Conservation (phyloP, 2,329 filamentous ascomycete genomes). For the Fusarium citri region DNA sequence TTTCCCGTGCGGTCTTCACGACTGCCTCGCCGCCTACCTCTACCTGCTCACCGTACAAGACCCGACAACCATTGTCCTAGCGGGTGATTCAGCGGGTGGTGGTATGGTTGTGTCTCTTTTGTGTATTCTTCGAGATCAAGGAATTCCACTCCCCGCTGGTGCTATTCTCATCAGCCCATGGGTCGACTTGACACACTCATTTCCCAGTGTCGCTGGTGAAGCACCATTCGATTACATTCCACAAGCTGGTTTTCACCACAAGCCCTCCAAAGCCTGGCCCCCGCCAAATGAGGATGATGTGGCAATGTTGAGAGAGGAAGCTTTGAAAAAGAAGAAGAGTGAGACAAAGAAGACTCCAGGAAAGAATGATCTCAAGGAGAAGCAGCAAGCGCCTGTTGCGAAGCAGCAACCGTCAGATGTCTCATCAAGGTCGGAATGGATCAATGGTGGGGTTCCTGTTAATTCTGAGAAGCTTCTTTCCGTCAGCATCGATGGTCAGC, state of each 20-base stretch:
- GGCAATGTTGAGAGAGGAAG: conserved; percentile 62
- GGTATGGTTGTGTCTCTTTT: conserved; percentile 88
- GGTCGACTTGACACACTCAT: conserved; percentile 96
- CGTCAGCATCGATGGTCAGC: conserved; percentile 76
- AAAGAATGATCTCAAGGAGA: conserved; percentile 45
- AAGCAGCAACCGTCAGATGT: conserved; percentile 36
- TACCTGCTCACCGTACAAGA: conserved; percentile 82
- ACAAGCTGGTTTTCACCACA: conserved; percentile 86
- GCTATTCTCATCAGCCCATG: conserved; percentile 93
- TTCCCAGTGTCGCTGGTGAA: conserved; percentile 84
- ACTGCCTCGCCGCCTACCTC: conserved; percentile 89
- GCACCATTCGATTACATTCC: conserved; percentile 89
- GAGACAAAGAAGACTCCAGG: conserved; percentile 37
- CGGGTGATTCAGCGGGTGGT: conserved; percentile 92
- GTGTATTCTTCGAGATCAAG: conserved; percentile 83
- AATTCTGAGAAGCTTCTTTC: conserved; percentile 60
- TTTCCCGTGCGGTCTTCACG: conserved; percentile 91
- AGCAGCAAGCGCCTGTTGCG: conserved; percentile 52
- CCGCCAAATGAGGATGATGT: conserved; percentile 86
- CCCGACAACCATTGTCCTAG: conserved; percentile 84
- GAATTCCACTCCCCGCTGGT: conserved; percentile 86
- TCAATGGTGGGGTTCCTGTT: conserved; percentile 46
- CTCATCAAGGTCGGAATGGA: conserved; percentile 42
- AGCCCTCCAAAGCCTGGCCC: conserved; percentile 91
- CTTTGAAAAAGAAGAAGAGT: conserved; percentile 55